These are phyloP conservation scores for Stagonosporopsis rhizophila DNA, from an alignment of 2,329 filamentous ascomycete species.

Conservation along the genomic window DNA sequence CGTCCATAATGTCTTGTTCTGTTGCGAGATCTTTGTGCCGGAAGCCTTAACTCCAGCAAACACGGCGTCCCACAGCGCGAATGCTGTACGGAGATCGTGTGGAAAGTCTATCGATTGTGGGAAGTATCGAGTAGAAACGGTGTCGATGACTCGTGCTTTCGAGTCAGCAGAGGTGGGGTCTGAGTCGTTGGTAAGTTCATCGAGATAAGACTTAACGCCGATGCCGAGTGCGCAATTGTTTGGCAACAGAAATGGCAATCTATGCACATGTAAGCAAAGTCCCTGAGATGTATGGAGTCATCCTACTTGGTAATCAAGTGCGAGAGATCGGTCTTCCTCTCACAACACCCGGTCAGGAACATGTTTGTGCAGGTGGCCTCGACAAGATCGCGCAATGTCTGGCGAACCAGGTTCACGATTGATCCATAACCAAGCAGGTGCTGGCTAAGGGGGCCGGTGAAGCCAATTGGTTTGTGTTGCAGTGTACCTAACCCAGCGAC, in stretches of 20 bases:
- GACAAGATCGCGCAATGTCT: constrained; percentile 79
- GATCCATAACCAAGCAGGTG: constrained; percentile 87
- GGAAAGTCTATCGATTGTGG: constrained; percentile 65
- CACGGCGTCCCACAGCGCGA: constrained; percentile 70
- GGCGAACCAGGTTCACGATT: constrained; percentile 78
- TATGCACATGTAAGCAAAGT: constrained; percentile 22
- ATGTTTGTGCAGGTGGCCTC: constrained; percentile 83
- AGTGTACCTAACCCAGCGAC: constrained; percentile 84
- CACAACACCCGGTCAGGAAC: constrained; percentile 80
- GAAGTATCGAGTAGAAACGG: constrained; percentile 65
- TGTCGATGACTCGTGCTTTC: constrained; percentile 59
- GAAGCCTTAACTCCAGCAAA: constrained; percentile 65
- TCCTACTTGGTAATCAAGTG: constrained; percentile 75
- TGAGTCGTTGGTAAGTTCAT: constrained; percentile 65
- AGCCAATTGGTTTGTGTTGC: constrained; percentile 83
- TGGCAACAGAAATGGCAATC: constrained; percentile 71
- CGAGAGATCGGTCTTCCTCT: constrained; percentile 66
- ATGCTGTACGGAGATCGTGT: constrained; percentile 65
- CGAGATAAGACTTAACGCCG: constrained; percentile 79
- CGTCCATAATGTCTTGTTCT: constrained; percentile 62
- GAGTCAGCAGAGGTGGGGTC: constrained; percentile 61
- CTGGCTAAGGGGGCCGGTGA: constrained; percentile 91
- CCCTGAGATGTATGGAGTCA: constrained; percentile 31
- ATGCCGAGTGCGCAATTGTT: constrained; percentile 80
- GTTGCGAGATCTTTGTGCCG: constrained; percentile 53